These are phyloP conservation scores for Ensete ventricosum DNA, from an alignment of 176 grass and related monocot species.

Conservation along the genomic window DNA sequence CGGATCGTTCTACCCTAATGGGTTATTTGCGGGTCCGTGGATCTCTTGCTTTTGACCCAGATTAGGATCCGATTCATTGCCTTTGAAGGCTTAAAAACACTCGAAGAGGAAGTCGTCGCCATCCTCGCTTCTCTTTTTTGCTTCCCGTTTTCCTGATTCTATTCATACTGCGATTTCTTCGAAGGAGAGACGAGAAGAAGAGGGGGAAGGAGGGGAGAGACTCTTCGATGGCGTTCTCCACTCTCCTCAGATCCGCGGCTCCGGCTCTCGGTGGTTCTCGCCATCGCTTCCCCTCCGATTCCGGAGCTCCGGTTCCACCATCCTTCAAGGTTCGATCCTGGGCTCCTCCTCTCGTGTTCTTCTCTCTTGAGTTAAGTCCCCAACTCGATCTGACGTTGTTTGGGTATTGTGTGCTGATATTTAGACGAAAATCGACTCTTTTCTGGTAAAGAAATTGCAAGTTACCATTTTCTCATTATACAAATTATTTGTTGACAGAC, in stretches of 20 bases:
- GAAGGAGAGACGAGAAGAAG: background rate
- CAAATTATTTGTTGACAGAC: no score
- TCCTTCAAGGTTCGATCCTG: slow-evolving; percentile 34
- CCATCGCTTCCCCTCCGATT: slow-evolving; percentile 13
- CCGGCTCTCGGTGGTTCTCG: slow-evolving; percentile 33
- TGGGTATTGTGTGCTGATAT: background rate
- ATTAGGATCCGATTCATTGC: background rate
- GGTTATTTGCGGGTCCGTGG: background rate
- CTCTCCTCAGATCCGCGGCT: slow-evolving; percentile 35
- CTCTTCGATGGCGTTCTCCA: slow-evolving; percentile 34
- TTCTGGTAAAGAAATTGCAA: background rate
- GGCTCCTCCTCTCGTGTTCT: background rate
- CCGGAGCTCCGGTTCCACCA: background rate
- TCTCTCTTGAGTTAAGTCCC: background rate
- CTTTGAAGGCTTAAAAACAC: background rate
- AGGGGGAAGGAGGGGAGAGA: background rate
- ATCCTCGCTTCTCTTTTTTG: background rate
- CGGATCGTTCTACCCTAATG: background rate
- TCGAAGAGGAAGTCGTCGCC: background rate
- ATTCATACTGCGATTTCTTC: background rate
- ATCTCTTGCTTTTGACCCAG: background rate
- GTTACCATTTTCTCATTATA: no score
- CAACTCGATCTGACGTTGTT: background rate
- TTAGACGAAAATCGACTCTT: background rate
- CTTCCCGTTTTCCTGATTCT: background rate